Evolutionary conservation across 768 basidiomycete species (phyloP), one percentile per base, ranked within the genome.

Genomic region (Albatrellus ellisii): DNA sequence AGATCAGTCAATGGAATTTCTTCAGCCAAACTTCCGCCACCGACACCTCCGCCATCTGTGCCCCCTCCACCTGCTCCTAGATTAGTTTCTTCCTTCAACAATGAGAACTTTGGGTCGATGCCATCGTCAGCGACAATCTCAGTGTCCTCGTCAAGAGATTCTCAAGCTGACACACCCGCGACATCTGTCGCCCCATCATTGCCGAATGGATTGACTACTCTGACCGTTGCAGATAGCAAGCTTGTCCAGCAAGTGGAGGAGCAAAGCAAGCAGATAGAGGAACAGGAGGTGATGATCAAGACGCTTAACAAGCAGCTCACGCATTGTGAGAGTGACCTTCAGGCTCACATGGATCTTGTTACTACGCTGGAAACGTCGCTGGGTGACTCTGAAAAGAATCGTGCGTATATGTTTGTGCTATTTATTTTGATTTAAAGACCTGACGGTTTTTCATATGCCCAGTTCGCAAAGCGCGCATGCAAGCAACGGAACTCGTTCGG

Each of bases 391-490:
- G 91, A 94, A 65, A 88, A 94, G 60, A 91, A 90, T 55, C 66
- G 88, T 90, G 60, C 63, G 87, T 75, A 10, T 39, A 35, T 14
- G 29, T 28, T 7, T 5, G 9, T 43, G 6, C 12, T 8, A 18
- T 37, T 17, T 28, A 29, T 17, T 12, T 9, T 11, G 17, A 29
- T 35, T 28, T 11, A 8, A 32, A n/a, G n/a, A 25, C 18, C 26
- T 46, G 15, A 42, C 25, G 37, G 17, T 36, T 24, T 24, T 28
- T 38, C 29, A 11, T 41, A 24, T 42, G n/a, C n/a, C 26, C 53
- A 90, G 86, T 94, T 42, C 85, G 91, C 46, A 94, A 94, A 62
- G 83, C 89, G 5, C 85, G 90, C 27, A 81, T 89, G 77, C 90
- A 92, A 58, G 86, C 88, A 15, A 88, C 84, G 42, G 90, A 94